Percentiles rank a stretch among this genome's conserved stretches.
Conservation (phyloP, 805 yeast species). For the Zygosaccharomyces kombuchaensis region DNA sequence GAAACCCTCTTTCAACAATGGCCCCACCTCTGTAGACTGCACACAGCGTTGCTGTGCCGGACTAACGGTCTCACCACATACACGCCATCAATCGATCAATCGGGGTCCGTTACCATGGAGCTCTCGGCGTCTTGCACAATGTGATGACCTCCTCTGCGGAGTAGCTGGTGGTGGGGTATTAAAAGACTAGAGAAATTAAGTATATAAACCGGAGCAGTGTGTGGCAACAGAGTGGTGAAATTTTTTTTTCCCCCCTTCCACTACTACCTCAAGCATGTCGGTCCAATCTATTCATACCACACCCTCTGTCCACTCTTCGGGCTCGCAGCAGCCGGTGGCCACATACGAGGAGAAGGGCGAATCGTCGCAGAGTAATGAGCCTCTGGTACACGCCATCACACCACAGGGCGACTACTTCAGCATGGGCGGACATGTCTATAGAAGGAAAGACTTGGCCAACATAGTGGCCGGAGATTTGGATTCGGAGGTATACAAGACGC, state of each 20-base stretch:
- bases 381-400: constrained; percentile 23
- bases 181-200: not conserved
- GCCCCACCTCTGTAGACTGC: too few species aligned
- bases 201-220: not conserved
- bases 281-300: not conserved
- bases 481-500: constrained; percentile 38
- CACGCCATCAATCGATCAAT: not conserved
- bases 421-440: constrained; percentile 41
- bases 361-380: constrained; percentile 3
- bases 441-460: constrained; percentile 50
- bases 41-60: too few species aligned
- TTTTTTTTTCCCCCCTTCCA: too few species aligned
- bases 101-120: not conserved
- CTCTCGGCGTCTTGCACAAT: not conserved
- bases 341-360: constrained; percentile 2
- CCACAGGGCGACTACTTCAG: constrained; percentile 38
- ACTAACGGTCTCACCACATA: too few species aligned
- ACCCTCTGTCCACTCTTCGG: not conserved
- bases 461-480: constrained; percentile 60
- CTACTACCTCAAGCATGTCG: not conserved
- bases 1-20: too few species aligned
- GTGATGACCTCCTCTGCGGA: constrained; percentile 1
- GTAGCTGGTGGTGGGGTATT: not conserved
- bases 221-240: not conserved
- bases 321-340: constrained; percentile 11